Evolutionary conservation across 768 basidiomycete species (phyloP), one percentile per base, ranked within the genome.

Genomic region (Clavulina sp.): DNA sequence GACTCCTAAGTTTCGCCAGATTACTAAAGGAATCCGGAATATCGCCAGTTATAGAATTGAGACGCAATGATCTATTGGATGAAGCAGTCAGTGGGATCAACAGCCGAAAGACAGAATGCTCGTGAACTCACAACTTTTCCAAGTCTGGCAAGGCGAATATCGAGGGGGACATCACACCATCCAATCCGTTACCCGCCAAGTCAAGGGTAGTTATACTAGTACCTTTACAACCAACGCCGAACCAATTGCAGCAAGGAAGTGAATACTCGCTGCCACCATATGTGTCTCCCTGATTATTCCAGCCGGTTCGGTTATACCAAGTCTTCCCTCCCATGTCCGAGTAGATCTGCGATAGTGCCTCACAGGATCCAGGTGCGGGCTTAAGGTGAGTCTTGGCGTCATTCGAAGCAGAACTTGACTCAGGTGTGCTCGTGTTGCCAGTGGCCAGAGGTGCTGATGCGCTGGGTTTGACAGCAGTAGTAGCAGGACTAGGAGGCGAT

Each of bases 171-270:
- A 51, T 18, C 18, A 41, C 18, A 19, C 50, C 50, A 51, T 6
- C 9, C 13, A 51, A 26, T 9, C 50, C 50, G 50, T 51, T 51
- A 7, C 30, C 43, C 9, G 18, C 43, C 13, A 51, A 26, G 13
- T 51, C 50, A 13, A 51, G 18, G 46, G 43, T 18, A n/a, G 18
- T 6, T 7, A 51, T 23, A 9, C 9, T 19, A 7, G 43, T 13
- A 18, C 47, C 50, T 49, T 48, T 48, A 26, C 50, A 51, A 43
- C 16, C 49, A 9, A 51, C 50, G 7, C 50, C 50, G 18, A 7
- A 48, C 50, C 50, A 51, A 6, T 7, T 19, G 50, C 50, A 51
- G 28, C 50, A 51, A 24, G 13, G 16, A n/a, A 13, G 16, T n/a
- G 18, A 9, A 21, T 24, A 9, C 16, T 47, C 23, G 44, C 16